Evolutionary conservation across 495 filamentous ascomycete species (phyloP), one percentile per base, ranked within the genome.

Genomic region (Aspergillus baeticus): DNA sequence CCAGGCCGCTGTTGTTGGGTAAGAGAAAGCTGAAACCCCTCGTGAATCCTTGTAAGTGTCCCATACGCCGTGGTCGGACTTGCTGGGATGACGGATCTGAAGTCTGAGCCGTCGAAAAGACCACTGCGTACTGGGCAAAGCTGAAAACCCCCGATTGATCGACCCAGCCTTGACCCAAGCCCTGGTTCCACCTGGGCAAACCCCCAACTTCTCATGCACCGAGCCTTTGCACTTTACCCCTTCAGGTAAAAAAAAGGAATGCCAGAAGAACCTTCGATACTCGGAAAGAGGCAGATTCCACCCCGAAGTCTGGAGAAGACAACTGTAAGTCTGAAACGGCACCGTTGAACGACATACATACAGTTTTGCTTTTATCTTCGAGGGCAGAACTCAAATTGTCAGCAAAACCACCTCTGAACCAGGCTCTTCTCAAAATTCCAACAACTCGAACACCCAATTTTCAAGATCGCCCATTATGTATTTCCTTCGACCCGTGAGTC

Each of bases 271-370:
- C 33, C 14, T 37, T 45, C n/a, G 18, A 45, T 3, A 2, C 8
- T 51, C 48, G 48, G 36, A 51, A 51, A 51, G 35, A 34, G 48
- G 48, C 34, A 23, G 21, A 1, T 26, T 26, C 26, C 18, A 20
- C 15, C 34, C 35, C 45, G 29, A 49, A 49, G 45, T 35, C 45
- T 49, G 36, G 48, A 51, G 48, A 51, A 38, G n/a, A n/a, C 26
- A 13, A 39, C 36, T n/a, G n/a, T n/a, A n/a, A n/a, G n/a, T n/a
- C 17, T 51, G 48, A 51, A 23, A 51, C 20, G 20, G 26, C 48
- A 39, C 48, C 21, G 48, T 51, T 51, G 46, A 36, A 39, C 41
- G 10, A 44, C 18, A 38, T 5, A 11, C 31, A n/a, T 29, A 18
- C 14, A 20, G 2, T 10, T 36, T 49, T 49, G 45, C 45, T 49